These are phyloP conservation scores for Pseudogymnoascus pannorum DNA, from an alignment of 2,329 filamentous ascomycete species.

Conservation along the genomic window DNA sequence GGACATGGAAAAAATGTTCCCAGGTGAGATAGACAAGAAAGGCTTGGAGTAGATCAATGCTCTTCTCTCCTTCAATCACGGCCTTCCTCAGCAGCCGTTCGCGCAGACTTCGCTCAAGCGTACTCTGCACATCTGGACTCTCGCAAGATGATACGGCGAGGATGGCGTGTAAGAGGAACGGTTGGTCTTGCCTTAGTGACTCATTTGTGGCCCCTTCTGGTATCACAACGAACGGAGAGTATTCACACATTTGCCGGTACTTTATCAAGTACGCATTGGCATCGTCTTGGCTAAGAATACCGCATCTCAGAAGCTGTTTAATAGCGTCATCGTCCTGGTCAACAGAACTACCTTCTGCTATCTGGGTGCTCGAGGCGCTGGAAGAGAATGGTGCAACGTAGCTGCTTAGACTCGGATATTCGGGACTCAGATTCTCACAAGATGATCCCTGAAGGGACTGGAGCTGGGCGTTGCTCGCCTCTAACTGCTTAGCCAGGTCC, in stretches of 20 bases:
- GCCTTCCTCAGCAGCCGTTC: slow-evolving; percentile 8
- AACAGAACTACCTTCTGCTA: background rate
- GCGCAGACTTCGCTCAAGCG: background rate
- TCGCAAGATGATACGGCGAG: slow-evolving; percentile 13
- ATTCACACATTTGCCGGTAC: slow-evolving; percentile 12
- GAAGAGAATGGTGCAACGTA: background rate
- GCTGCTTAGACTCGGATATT: background rate
- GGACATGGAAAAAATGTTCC: slow-evolving; percentile 17
- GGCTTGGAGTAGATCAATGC: slow-evolving; percentile 25
- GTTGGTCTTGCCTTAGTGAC: slow-evolving; percentile 13
- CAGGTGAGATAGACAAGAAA: slow-evolving; percentile 24
- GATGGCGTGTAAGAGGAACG: slow-evolving; percentile 19
- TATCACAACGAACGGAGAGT: slow-evolving; percentile 21
- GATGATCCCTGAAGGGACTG: background rate
- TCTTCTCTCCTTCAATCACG: slow-evolving; percentile 20
- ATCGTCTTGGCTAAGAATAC: background rate
- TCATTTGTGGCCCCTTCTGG: slow-evolving; percentile 8
- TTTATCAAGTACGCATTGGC: background rate
- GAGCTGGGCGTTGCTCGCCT: slow-evolving; percentile 1
- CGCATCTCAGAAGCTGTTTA: background rate
- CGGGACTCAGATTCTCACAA: background rate
- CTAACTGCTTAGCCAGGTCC: background rate
- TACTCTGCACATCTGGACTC: background rate
- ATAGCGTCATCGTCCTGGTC: background rate
- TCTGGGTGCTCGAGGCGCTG: background rate